These are phyloP conservation scores for Nicotiana noctiflora DNA, from an alignment of 257 asterid genomes.

Conservation along the genomic window DNA sequence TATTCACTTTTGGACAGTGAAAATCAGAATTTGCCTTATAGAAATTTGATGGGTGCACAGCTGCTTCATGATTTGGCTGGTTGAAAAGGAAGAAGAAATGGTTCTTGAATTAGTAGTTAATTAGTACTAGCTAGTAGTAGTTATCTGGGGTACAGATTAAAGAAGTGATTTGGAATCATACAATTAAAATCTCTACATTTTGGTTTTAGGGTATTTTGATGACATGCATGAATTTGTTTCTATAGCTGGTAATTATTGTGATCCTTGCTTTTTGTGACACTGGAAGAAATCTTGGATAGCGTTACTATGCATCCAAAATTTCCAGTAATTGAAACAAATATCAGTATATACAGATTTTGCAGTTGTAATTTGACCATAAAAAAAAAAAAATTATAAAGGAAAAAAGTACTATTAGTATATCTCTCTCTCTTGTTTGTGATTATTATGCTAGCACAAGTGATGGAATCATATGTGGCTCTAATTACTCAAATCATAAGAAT, in stretches of 20 bases:
- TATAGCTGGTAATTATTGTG: slow-evolving; percentile 19
- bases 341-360: slow-evolving; percentile 5
- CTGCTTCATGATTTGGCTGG: slow-evolving; percentile 88
- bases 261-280: slow-evolving; percentile 6
- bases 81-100: slow-evolving; percentile 20
- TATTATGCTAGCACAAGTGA: slow-evolving; percentile 15
- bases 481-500: slow-evolving; percentile 15
- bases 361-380: not conserved
- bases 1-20: slow-evolving; percentile 75
- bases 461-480: slow-evolving; percentile 27
- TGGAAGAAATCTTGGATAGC: not conserved
- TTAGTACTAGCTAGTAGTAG: not conserved
- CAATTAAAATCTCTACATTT: slow-evolving; percentile 22
- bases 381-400: not conserved
- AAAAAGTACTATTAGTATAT: not conserved
- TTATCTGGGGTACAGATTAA: slow-evolving; percentile 15
- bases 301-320: slow-evolving; percentile 6
- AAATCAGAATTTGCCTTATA: slow-evolving; percentile 64
- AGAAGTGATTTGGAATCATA: slow-evolving; percentile 16
- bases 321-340: slow-evolving; percentile 5
- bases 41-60: slow-evolving; percentile 93
- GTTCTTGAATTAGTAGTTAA: slow-evolving; percentile 7
- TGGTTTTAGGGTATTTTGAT: slow-evolving; percentile 27
- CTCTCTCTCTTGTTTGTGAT: not conserved
- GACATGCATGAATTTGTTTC: slow-evolving; percentile 12